Evolutionary conservation across 495 filamentous ascomycete species (phyloP).

Genomic region (Pyrenula massariospora): DNA sequence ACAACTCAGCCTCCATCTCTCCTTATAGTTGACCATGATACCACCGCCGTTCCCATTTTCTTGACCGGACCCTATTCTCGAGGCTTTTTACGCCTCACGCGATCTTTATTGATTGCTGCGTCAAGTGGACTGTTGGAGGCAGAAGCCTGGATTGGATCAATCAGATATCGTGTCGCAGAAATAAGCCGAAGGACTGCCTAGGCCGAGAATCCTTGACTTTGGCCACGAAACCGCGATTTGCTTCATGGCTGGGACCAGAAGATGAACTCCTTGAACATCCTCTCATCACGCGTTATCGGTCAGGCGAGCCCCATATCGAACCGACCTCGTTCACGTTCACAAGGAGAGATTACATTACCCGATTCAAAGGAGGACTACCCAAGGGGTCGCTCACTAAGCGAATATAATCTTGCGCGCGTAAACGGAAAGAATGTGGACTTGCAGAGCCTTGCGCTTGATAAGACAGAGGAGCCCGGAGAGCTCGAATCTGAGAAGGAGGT

Average conservation of each 20-base stretch:
- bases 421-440: constrained; percentile 22
- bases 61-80: background rate
- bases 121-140: too few species aligned
- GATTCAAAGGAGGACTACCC: constrained; percentile 28
- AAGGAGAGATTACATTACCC: constrained; percentile 40
- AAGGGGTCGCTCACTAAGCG: constrained; percentile 37
- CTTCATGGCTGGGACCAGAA: constrained; percentile 25
- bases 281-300: constrained; percentile 76
- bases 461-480: constrained; percentile 16
- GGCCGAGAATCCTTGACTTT: too few species aligned
- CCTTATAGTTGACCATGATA: background rate
- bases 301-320: constrained; percentile 32
- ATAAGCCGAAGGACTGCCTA: too few species aligned
- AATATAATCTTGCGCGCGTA: constrained; percentile 22
- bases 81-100: background rate
- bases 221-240: background rate
- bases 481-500: constrained; percentile 19
- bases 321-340: constrained; percentile 45
- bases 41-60: background rate
- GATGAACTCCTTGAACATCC: constrained; percentile 97
- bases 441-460: constrained; percentile 6
- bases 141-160: too few species aligned
- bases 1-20: background rate
- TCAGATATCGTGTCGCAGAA: too few species aligned
- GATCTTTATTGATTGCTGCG: background rate